Evolutionary conservation across 495 filamentous ascomycete species (phyloP).

Genomic region (Tricharina praecox): DNA sequence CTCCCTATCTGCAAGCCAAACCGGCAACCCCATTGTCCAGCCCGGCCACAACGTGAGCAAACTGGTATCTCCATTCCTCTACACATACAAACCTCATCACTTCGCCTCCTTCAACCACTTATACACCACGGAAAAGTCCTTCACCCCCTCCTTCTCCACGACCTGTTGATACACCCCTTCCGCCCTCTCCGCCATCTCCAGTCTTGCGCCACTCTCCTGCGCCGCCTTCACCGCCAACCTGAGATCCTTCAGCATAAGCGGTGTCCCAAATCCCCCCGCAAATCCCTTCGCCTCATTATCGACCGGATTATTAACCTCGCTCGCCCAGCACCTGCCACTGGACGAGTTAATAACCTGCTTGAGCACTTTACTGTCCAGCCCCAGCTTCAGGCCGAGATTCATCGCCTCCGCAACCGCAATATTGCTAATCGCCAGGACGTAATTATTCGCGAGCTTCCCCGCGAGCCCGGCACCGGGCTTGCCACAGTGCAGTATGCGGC

Average conservation of each 20-base stretch:
- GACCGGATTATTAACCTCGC: constrained; percentile 82
- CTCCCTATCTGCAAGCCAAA: no score
- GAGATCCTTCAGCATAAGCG: constrained; percentile 73
- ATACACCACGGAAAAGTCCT: constrained; percentile 78
- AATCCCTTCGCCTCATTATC: constrained; percentile 66
- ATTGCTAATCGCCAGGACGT: constrained; percentile 79
- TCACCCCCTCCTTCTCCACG: constrained; percentile 38
- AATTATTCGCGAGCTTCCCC: constrained; percentile 86
- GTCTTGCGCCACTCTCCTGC: constrained; percentile 43
- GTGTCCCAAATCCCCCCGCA: constrained; percentile 64
- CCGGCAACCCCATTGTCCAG: no score
- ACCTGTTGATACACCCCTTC: constrained; percentile 48
- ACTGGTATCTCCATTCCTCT: neutral
- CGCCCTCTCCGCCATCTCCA: constrained; percentile 49
- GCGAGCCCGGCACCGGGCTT: constrained; percentile 62
- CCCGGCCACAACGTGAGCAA: no score
- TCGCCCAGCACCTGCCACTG: constrained; percentile 81
- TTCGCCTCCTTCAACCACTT: constrained; percentile 41
- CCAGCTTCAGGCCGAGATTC: constrained; percentile 74
- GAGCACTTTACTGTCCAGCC: constrained; percentile 61
- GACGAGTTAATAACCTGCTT: constrained; percentile 69
- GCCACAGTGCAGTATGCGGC: constrained; percentile 64
- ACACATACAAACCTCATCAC: no score
- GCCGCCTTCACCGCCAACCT: constrained; percentile 58
- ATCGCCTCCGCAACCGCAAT: constrained; percentile 86